Evolutionary conservation across 148 eudicot species (phyloP).

Genomic region (Nyssa sinensis): DNA sequence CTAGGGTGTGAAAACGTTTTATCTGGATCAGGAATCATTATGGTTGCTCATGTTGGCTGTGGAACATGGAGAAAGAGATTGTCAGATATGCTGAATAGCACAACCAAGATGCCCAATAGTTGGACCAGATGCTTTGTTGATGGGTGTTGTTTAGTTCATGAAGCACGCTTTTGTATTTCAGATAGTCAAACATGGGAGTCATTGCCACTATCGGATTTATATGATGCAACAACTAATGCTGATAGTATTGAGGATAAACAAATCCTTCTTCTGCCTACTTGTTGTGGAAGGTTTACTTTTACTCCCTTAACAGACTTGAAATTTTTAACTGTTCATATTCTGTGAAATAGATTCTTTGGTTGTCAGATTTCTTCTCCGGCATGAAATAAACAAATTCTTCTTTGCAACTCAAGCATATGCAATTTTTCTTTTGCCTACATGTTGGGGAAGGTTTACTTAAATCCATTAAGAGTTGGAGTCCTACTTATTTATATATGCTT

Average conservation of each 20-base stretch:
- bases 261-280: constrained; percentile 59
- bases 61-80: constrained; percentile 78
- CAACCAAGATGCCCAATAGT: constrained; percentile 17
- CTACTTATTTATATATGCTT: no score
- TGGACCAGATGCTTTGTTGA: constrained; percentile 85
- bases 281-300: constrained; percentile 72
- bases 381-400: constrained; percentile 41
- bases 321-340: background rate
- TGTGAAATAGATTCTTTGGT: background rate
- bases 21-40: constrained; percentile 55
- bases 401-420: no score
- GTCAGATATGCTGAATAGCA: constrained; percentile 28
- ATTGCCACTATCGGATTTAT: constrained; percentile 57
- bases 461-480: background rate
- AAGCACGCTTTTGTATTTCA: constrained; percentile 73
- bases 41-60: constrained; percentile 81
- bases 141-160: constrained; percentile 36
- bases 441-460: constrained; percentile 51
- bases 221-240: constrained; percentile 42
- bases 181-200: constrained; percentile 91
- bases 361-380: background rate
- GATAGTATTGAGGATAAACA: constrained; percentile 37
- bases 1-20: constrained; percentile 25
- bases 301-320: background rate
- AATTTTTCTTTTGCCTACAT: constrained; percentile 50